A percentile compares a stretch with the other conserved stretches of the same genome.
phyloP scores from a whole-genome alignment of 352 stramenopile species.

The Phytopythium cucurbitacearum region DNA sequence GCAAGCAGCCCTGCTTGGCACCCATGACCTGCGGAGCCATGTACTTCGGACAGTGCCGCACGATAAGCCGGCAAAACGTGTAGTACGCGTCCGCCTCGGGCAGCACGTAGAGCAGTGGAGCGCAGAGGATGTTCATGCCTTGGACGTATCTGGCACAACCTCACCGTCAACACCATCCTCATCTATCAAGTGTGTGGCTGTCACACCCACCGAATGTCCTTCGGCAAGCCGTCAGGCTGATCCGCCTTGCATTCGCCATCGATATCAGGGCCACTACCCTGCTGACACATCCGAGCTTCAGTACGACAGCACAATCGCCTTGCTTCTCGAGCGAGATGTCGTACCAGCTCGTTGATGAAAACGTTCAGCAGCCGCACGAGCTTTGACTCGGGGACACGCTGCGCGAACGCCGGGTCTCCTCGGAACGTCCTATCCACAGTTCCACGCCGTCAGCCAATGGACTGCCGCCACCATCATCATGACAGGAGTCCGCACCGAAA shows the following conservation, averaged over 20 bases:
- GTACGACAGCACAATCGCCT: neutral
- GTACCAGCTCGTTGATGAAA: slow-evolving; percentile 85
- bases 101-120: slow-evolving; percentile 90
- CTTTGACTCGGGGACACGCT: slow-evolving; percentile 88
- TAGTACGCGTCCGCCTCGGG: slow-evolving; percentile 88
- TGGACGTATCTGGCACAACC: slow-evolving; percentile 77
- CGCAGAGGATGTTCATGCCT: slow-evolving; percentile 90
- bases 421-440: slow-evolving; percentile 66
- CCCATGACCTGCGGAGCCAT: slow-evolving; percentile 86
- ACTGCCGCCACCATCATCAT: neutral
- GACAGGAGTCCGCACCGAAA: slow-evolving; percentile 38
- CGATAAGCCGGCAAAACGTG: slow-evolving; percentile 87
- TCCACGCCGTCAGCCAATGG: neutral
- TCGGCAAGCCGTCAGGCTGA: slow-evolving; percentile 21
- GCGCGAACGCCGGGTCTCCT: slow-evolving; percentile 81
- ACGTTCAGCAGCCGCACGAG: slow-evolving; percentile 89
- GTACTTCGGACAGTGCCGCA: slow-evolving; percentile 86
- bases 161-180: neutral
- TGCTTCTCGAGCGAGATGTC: neutral
- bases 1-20: slow-evolving; percentile 71
- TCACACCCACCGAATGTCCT: slow-evolving; percentile 31
- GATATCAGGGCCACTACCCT: slow-evolving; percentile 19
- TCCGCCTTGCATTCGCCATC: slow-evolving; percentile 13
- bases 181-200: neutral
- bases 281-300: neutral